phyloP scores from a whole-genome alignment of 345 rosid species.

The Corymbia maculata region DNA sequence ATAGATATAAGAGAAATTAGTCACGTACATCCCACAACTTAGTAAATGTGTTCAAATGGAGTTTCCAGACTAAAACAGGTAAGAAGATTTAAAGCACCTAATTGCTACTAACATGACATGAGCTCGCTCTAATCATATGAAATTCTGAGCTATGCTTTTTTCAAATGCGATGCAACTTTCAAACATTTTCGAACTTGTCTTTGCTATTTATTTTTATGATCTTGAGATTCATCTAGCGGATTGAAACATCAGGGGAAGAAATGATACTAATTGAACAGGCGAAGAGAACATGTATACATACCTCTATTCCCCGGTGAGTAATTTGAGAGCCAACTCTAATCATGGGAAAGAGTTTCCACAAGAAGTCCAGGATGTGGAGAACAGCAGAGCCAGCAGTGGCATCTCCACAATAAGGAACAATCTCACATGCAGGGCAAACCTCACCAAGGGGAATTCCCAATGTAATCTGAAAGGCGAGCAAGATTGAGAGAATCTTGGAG shows the following conservation, averaged over 20 bases:
- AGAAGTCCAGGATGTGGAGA: not conserved
- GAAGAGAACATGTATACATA: not conserved
- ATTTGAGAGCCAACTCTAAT: not conserved
- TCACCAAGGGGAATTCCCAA: not conserved
- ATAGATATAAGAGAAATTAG: too few species aligned
- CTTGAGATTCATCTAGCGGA: too few species aligned
- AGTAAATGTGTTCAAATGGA: not conserved
- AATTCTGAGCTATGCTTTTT: not conserved
- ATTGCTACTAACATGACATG: not conserved
- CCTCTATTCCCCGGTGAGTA: not conserved
- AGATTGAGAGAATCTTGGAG: not conserved
- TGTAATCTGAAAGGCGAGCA: not conserved
- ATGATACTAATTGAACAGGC: not conserved
- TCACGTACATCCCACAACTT: not conserved
- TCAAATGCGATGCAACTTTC: not conserved
- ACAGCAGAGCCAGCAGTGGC: not conserved
- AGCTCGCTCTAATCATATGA: not conserved
- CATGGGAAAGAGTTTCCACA: not conserved
- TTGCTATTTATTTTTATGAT: not conserved
- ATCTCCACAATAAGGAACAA: not conserved
- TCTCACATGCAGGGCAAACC: not conserved
- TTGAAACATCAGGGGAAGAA: too few species aligned
- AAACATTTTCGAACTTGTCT: not conserved
- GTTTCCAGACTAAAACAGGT: not conserved
- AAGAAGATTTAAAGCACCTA: not conserved